Base-by-base conservation (phyloP, 2,329 filamentous ascomycete species). In the Ophiocordyceps sinensis region DNA sequence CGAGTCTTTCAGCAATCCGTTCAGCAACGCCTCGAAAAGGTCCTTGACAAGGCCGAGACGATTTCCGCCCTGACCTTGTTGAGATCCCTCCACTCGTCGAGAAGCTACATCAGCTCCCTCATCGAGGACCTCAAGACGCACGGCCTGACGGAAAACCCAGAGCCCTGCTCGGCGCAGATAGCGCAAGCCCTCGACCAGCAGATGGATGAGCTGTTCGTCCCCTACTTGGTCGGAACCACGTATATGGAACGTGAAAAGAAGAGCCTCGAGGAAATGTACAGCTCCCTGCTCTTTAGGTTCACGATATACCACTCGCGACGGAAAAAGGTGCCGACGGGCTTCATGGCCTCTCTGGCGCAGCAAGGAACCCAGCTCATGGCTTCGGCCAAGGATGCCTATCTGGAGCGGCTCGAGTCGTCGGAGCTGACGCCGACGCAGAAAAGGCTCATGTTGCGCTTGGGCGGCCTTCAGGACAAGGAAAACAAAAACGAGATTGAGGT, bases 1-100 rank as follows among this genome's bases (percentile, higher is more conserved):
- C 76, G 91, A 49, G 82, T 98, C 11, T 98, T 98, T 55, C 91
- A 98, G 57, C 91, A 98, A 61, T 96, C 89, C 2, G 88, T 98
- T 46, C 93, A 98, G 61, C 89, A 96, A 59, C 77, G 89, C 13
- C 70, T 98, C 10, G 91, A 98, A 58, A 85, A 94, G 77, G 88
- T 98, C 4, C 68, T 98, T 38, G 88, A 94, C 51, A 96, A 96
- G 63, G 91, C 91, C 14, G 83, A 85, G 48, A 85, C 83, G 5
- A 79, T 96, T 14, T 98, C 93, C 0, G 88, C 87, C 0, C 67
- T 98, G 28, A 88, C 91, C 1, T 98, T 95, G 56, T 64, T 98
- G 28, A 78, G 91, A 45, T 91, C 86, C 13, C 59, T 98, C 12
- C 93, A 98, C 61, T 85, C 89, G 8, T 91, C 91, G 1, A 77